A percentile compares a stretch with the other conserved stretches of the same genome.
Conservation (phyloP, 805 yeast genomes). For the Barnettozyma sucrosica region DNA sequence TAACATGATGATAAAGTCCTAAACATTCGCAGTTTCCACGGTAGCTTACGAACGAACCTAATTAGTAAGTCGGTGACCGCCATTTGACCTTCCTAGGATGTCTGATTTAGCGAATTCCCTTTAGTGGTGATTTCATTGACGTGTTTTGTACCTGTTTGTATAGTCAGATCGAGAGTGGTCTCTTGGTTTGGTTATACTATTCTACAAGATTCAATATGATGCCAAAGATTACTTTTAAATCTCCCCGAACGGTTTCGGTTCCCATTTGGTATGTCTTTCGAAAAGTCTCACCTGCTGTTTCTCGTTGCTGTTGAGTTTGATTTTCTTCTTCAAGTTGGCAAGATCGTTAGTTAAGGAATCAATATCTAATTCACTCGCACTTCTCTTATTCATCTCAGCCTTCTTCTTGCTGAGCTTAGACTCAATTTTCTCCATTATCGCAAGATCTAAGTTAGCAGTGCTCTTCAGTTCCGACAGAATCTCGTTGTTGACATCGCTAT, state of each 20-base stretch:
- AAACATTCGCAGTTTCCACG: slow-evolving; percentile 96
- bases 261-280: slow-evolving; percentile 34
- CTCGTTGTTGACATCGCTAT: slow-evolving; percentile 5
- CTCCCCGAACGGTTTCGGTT: slow-evolving; percentile 51
- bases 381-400: neutral
- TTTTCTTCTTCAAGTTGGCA: slow-evolving; percentile 26
- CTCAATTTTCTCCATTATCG: neutral
- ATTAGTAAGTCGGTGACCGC: slow-evolving; percentile 83
- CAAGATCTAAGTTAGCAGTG: neutral
- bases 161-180: neutral
- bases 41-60: slow-evolving; percentile 86
- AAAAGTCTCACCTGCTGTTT: slow-evolving; percentile 13
- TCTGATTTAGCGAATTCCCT: slow-evolving; percentile 49
- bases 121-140: neutral
- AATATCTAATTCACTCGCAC: slow-evolving; percentile 19
- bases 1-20: slow-evolving; percentile 70
- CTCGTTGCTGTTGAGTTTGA: slow-evolving; percentile 10
- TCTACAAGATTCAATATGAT: neutral
- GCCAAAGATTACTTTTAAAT: slow-evolving; percentile 15
- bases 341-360: slow-evolving; percentile 22
- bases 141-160: neutral
- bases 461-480: slow-evolving; percentile 8
- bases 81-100: slow-evolving; percentile 85
- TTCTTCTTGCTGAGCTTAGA: neutral
- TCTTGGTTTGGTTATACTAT: neutral